Conservation (phyloP, 306 rosid species). For the Vigna nakashimae region DNA sequence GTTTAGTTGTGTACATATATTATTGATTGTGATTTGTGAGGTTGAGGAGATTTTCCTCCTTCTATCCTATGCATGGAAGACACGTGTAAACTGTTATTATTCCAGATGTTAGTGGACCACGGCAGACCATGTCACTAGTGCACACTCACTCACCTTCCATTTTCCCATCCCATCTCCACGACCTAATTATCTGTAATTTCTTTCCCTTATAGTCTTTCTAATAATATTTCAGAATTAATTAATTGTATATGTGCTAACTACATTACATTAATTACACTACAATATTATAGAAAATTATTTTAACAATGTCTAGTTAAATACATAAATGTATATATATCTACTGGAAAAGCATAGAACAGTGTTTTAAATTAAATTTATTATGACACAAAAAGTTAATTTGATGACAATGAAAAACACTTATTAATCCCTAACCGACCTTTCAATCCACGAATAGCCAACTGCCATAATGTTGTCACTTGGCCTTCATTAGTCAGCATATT, state of each 20-base stretch:
- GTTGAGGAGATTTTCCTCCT: neutral
- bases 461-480: neutral
- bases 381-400: neutral
- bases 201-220: neutral
- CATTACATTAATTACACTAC: too few species aligned
- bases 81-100: neutral
- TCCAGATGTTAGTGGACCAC: too few species aligned
- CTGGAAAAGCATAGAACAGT: neutral
- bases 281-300: too few species aligned
- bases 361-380: neutral
- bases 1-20: neutral
- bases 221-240: neutral
- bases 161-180: neutral
- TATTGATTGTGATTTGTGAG: neutral
- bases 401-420: constrained; percentile 6
- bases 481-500: constrained; percentile 7
- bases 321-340: neutral
- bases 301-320: neutral
- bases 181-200: neutral
- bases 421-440: neutral
- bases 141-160: constrained; percentile 7
- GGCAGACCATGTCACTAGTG: neutral
- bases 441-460: neutral
- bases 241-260: too few species aligned
- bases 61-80: neutral